Evolutionary conservation across 2,329 filamentous ascomycete species (phyloP).

Genomic region (Beauveria varroae): DNA sequence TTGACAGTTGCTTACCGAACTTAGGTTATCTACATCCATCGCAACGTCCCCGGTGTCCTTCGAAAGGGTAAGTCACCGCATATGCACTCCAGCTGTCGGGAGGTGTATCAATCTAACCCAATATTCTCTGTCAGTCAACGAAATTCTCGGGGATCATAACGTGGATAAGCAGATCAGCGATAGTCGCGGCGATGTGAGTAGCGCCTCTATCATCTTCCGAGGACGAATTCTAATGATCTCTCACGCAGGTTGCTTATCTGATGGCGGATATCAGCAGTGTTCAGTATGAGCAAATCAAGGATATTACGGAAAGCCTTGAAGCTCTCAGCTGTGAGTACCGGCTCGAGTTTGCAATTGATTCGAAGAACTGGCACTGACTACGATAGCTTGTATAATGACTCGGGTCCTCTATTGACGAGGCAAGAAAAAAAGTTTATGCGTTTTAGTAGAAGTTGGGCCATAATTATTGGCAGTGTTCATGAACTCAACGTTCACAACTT

Average conservation of each 20-base stretch:
- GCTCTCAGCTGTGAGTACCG: conserved; percentile 61
- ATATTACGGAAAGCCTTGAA: conserved; percentile 77
- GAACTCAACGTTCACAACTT: conserved; percentile 8
- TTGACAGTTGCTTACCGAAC: conserved; percentile 12
- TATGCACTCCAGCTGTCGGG: conserved; percentile 8
- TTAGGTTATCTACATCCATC: conserved; percentile 85
- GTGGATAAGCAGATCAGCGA: conserved; percentile 99
- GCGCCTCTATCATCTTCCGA: neutral
- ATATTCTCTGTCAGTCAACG: conserved; percentile 59
- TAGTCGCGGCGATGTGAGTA: conserved; percentile 73
- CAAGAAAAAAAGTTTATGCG: neutral
- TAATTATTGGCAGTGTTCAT: neutral
- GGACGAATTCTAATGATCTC: conserved; percentile 1
- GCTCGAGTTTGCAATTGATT: neutral
- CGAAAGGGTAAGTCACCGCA: conserved; percentile 54
- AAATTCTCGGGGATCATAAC: conserved; percentile 89
- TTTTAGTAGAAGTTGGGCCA: neutral
- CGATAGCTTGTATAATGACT: conserved; percentile 37
- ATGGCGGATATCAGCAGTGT: conserved; percentile 97
- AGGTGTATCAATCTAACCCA: neutral
- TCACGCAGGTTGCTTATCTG: conserved; percentile 70
- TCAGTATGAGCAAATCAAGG: conserved; percentile 71
- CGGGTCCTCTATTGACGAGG: conserved; percentile 37
- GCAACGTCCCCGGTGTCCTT: conserved; percentile 91
- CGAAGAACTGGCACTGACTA: neutral